phyloP scores from a whole-genome alignment of 2,329 filamentous ascomycete genomes.

The Pseudogymnoascus sp. region DNA sequence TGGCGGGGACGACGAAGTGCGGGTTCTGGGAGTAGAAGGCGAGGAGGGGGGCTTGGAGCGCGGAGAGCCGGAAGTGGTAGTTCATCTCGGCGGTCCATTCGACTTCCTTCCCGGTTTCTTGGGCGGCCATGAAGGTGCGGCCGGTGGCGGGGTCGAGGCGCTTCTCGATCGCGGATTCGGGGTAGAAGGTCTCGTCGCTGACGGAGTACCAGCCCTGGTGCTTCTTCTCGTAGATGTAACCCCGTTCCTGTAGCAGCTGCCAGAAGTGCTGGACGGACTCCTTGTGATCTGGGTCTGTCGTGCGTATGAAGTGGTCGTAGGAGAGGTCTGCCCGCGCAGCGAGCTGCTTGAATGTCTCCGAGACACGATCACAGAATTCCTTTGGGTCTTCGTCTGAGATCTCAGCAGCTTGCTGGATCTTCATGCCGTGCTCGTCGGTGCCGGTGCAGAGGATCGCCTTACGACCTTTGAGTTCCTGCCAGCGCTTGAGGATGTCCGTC shows the following conservation, averaged over 20 bases:
- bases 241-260: slow-evolving; percentile 66
- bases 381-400: slow-evolving; percentile 65
- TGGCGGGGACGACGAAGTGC: slow-evolving; percentile 63
- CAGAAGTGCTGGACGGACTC: slow-evolving; percentile 86
- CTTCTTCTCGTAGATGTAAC: slow-evolving; percentile 74
- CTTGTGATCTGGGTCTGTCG: slow-evolving; percentile 74
- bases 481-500: slow-evolving; percentile 85
- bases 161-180: slow-evolving; percentile 64
- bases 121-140: slow-evolving; percentile 70
- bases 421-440: slow-evolving; percentile 96
- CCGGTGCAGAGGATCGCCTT: slow-evolving; percentile 75
- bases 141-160: slow-evolving; percentile 74
- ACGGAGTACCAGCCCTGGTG: slow-evolving; percentile 97
- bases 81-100: slow-evolving; percentile 92
- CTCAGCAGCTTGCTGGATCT: slow-evolving; percentile 81
- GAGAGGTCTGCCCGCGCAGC: slow-evolving; percentile 62
- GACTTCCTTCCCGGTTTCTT: slow-evolving; percentile 84
- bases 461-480: slow-evolving; percentile 69
- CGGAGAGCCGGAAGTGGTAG: slow-evolving; percentile 88
- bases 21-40: slow-evolving; percentile 74
- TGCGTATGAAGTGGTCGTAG: slow-evolving; percentile 85
- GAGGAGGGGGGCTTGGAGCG: slow-evolving; percentile 70
- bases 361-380: slow-evolving; percentile 81
- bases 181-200: slow-evolving; percentile 94
- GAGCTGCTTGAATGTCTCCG: slow-evolving; percentile 69